Percentiles rank a stretch among this genome's conserved stretches.
Conservation (phyloP, 1,139 yeast species). For the Candida sanyaensis region DNA sequence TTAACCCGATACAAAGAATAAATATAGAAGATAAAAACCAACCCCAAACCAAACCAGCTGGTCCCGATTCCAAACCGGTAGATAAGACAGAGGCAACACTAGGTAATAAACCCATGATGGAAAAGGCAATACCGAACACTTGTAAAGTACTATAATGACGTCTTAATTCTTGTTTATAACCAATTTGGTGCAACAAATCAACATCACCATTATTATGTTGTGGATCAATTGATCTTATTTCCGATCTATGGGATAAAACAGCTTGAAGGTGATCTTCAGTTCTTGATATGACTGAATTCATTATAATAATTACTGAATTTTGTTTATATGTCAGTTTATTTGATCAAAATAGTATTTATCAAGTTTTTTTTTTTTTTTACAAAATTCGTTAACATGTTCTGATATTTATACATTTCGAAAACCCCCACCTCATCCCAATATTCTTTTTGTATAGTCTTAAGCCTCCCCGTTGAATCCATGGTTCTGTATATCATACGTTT, state of each 20-base stretch:
- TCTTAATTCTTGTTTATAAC: constrained; percentile 53
- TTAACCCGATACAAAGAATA: constrained; percentile 56
- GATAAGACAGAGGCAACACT: constrained; percentile 42
- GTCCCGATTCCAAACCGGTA: constrained; percentile 42
- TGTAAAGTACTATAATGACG: constrained; percentile 50
- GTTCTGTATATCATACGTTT: too few species aligned
- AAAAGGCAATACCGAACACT: constrained; percentile 55
- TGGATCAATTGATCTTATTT: constrained; percentile 28
- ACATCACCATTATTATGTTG: constrained; percentile 36
- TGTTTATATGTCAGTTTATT: background rate
- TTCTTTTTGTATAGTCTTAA: too few species aligned
- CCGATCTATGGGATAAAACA: constrained; percentile 26
- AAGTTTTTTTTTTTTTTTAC: background rate
- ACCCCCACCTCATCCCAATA: too few species aligned
- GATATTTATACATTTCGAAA: too few species aligned
- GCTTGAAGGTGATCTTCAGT: constrained; percentile 24
- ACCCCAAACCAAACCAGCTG: constrained; percentile 63
- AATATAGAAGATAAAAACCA: constrained; percentile 66
- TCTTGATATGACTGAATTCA: constrained; percentile 18
- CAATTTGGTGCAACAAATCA: constrained; percentile 53
- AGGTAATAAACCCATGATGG: constrained; percentile 55
- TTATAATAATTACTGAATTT: background rate
- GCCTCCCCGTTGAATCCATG: too few species aligned
- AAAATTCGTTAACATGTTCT: too few species aligned
- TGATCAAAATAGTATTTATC: background rate